A percentile compares a stretch with the other conserved stretches of the same genome.
These are phyloP conservation scores for Irpex rosettiformis DNA, from an alignment of 1,284 basidiomycete genomes.

Conservation along the genomic window DNA sequence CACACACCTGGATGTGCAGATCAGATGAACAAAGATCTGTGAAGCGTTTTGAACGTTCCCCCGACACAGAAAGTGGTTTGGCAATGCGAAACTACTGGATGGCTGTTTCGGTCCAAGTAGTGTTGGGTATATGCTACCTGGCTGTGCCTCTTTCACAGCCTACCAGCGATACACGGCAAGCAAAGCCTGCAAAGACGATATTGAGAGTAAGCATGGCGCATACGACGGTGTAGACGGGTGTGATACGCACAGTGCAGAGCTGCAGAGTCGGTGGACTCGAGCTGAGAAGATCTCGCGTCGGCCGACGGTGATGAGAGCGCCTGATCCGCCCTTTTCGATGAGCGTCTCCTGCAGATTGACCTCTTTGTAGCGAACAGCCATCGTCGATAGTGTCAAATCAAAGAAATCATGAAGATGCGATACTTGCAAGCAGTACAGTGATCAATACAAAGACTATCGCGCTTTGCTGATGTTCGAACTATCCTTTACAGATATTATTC, in stretches of 20 bases:
- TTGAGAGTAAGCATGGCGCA: no score
- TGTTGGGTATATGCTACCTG: not conserved
- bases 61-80: not conserved
- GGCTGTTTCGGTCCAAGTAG: not conserved
- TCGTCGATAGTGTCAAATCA: no score
- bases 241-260: no score
- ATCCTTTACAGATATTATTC: no score
- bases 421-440: no score
- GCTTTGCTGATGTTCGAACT: no score
- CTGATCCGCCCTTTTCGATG: not conserved
- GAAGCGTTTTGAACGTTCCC: not conserved
- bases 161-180: not conserved
- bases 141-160: no score
- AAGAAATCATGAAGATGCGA: no score
- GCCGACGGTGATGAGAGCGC: not conserved
- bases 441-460: no score
- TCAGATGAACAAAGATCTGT: slow-evolving; percentile 1
- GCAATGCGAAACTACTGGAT: not conserved
- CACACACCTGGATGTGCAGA: not conserved
- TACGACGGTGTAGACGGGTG: no score
- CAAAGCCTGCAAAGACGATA: not conserved
- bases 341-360: no score
- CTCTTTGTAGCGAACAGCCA: not conserved
- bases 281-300: not conserved
- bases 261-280: no score